A percentile compares a stretch with the other conserved stretches of the same genome.
Conservation (phyloP, 1,284 basidiomycete species). For the Neonothopanus nambi region DNA sequence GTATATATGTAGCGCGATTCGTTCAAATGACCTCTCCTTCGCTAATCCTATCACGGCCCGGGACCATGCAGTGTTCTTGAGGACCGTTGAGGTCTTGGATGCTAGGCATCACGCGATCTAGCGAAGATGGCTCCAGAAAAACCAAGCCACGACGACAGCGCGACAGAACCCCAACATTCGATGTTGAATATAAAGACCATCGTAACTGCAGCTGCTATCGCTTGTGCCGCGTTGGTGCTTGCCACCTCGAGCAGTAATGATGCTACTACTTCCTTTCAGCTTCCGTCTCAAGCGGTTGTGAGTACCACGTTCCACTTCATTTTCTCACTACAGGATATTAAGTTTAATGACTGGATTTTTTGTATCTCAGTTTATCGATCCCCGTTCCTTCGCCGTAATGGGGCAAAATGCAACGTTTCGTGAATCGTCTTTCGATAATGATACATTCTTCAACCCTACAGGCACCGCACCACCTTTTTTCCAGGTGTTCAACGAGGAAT, state of each 20-base stretch:
- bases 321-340: not conserved
- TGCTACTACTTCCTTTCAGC: not conserved
- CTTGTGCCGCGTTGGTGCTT: slow-evolving; percentile 12
- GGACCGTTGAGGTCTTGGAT: no score
- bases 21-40: no score
- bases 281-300: slow-evolving; percentile 12
- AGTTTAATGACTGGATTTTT: not conserved
- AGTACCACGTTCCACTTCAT: not conserved
- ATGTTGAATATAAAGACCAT: slow-evolving; percentile 6
- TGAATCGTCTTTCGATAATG: slow-evolving; percentile 31
- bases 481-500: slow-evolving; percentile 65
- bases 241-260: slow-evolving; percentile 6
- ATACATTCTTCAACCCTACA: slow-evolving; percentile 44
- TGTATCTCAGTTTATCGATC: slow-evolving; percentile 38
- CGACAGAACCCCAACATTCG: not conserved
- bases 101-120: no score
- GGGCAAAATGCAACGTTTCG: slow-evolving; percentile 40
- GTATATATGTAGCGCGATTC: no score
- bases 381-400: slow-evolving; percentile 44
- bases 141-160: no score
- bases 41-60: no score
- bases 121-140: no score
- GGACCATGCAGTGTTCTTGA: no score
- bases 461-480: slow-evolving; percentile 56
- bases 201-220: slow-evolving; percentile 15